phyloP scores from a whole-genome alignment of 345 rosid genomes.

The Eutrema japonicum region DNA sequence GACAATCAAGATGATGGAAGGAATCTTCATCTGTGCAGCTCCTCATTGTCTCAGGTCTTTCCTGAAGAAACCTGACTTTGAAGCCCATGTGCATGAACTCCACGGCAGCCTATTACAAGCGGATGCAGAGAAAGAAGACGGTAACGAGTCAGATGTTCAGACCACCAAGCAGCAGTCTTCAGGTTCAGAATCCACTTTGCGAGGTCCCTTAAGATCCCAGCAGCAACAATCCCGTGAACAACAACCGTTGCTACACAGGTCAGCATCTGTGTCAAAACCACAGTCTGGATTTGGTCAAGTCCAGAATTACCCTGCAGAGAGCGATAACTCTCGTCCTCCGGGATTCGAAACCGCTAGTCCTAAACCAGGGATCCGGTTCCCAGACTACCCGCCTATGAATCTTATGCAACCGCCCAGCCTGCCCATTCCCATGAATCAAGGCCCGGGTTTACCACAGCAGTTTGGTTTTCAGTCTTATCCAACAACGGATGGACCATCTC shows the following conservation, averaged over 20 bases:
- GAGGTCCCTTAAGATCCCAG: conserved; percentile 70
- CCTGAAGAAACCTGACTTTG: conserved; percentile 77
- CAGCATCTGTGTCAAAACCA: conserved; percentile 55
- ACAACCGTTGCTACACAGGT: conserved; percentile 52
- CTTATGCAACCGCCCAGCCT: conserved; percentile 67
- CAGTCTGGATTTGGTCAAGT: conserved; percentile 58
- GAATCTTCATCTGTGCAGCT: conserved; percentile 96
- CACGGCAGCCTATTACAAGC: conserved; percentile 73
- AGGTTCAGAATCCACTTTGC: conserved; percentile 66
- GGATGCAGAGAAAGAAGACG: conserved; percentile 70
- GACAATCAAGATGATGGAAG: conserved; percentile 96
- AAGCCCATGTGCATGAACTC: conserved; percentile 69
- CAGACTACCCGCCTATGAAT: conserved; percentile 72
- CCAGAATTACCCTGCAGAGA: conserved; percentile 54
- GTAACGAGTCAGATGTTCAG: conserved; percentile 72
- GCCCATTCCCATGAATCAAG: conserved; percentile 66
- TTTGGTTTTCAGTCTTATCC: conserved; percentile 65
- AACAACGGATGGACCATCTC: conserved; percentile 63
- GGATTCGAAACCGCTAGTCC: conserved; percentile 73
- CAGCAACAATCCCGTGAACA: conserved; percentile 65
- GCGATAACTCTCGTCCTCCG: conserved; percentile 57
- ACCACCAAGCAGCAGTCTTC: conserved; percentile 66
- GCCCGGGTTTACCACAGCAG: conserved; percentile 58
- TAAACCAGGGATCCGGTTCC: conserved; percentile 55
- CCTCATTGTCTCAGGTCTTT: conserved; percentile 97